Evolutionary conservation across 2,329 filamentous ascomycete genomes (phyloP).

Genomic region (Trichoderma sp.): DNA sequence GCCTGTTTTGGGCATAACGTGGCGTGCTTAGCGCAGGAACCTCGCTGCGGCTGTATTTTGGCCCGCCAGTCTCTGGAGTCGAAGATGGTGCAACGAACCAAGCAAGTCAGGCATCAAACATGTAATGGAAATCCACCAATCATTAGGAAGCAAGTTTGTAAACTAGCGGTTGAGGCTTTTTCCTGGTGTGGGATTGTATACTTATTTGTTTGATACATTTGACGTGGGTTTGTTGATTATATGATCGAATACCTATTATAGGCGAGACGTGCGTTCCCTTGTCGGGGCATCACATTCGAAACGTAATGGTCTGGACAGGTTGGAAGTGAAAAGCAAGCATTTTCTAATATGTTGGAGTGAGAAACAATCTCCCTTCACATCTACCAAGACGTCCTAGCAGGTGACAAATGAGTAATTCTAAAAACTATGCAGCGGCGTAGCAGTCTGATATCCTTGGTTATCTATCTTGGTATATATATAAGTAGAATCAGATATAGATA

Average conservation of each 20-base stretch:
- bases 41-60: not conserved
- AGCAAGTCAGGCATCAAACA: not conserved
- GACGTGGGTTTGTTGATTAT: not conserved
- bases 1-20: not conserved
- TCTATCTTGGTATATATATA: not conserved
- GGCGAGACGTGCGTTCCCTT: too few species aligned
- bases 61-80: not conserved
- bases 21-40: not conserved
- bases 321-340: not conserved
- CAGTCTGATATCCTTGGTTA: not conserved
- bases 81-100: not conserved
- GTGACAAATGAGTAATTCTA: too few species aligned
- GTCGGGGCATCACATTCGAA: not conserved
- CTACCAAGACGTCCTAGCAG: not conserved
- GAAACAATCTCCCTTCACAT: rapidly evolving
- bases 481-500: not conserved
- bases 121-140: not conserved
- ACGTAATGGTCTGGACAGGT: not conserved
- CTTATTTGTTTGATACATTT: not conserved
- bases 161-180: not conserved
- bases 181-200: not conserved
- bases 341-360: not conserved
- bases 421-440: not conserved
- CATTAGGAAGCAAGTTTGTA: not conserved
- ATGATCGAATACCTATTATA: too few species aligned